Evolutionary conservation across 805 yeast species (phyloP).

Genomic region (Spathaspora arborariae): DNA sequence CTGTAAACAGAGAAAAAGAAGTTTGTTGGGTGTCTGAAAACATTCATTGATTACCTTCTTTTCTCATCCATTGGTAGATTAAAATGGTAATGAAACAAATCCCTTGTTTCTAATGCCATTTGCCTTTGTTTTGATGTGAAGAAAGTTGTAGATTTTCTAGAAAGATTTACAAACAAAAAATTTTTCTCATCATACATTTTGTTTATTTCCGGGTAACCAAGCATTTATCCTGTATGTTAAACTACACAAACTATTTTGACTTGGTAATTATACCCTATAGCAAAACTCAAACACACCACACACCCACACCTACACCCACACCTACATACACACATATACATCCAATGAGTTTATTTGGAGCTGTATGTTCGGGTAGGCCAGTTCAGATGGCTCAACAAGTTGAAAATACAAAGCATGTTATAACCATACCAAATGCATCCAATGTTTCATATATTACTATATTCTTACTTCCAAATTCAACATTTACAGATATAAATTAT

Average conservation of each 20-base stretch:
- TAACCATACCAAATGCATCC: slow-evolving; percentile 59
- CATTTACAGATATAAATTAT: slow-evolving; percentile 55
- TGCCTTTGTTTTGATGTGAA: background rate
- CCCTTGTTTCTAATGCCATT: background rate
- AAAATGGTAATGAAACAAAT: background rate
- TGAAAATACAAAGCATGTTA: slow-evolving; percentile 62
- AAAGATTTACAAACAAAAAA: background rate
- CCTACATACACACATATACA: background rate
- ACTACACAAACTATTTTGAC: background rate
- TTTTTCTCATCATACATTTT: background rate
- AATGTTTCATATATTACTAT: slow-evolving; percentile 75
- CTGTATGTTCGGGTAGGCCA: slow-evolving; percentile 73
- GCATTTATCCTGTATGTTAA: background rate
- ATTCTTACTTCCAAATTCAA: slow-evolving; percentile 80
- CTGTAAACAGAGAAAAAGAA: slow-evolving; percentile 6
- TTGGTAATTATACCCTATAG: too few species aligned
- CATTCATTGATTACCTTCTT: slow-evolving; percentile 9
- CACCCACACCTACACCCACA: background rate
- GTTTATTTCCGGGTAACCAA: background rate
- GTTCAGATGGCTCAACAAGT: slow-evolving; percentile 57
- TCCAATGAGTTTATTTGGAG: slow-evolving; percentile 56
- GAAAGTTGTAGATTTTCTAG: background rate
- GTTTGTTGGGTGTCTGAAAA: slow-evolving; percentile 1
- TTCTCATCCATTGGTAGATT: slow-evolving; percentile 10
- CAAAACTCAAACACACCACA: background rate